Evolutionary conservation across 106 monocot species (phyloP), one percentile per base, ranked within the genome.

Genomic region (Cymbidium sinense): DNA sequence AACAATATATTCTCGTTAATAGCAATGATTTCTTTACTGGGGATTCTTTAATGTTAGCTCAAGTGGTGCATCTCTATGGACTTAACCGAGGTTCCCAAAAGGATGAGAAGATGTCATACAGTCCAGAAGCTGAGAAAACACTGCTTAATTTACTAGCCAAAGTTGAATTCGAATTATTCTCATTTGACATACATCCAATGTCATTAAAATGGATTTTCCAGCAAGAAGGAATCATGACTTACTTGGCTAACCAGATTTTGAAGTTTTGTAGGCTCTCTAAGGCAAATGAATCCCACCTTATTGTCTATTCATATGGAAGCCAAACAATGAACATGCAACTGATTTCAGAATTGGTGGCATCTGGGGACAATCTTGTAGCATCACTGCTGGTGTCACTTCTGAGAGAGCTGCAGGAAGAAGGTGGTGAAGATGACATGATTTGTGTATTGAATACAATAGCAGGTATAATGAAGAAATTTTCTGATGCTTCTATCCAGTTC

Each of bases 1-100:
- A 99, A 71, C 94, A 99, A 77, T 92, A 89, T 81, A 77, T 99
- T 76, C 85, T 99, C 78, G 70, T 94, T 23, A 99, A 99, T 64
- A 43, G 81, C 70, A 76, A 54, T 37, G 86, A 83, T 76, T 83
- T 94, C 54, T 77, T 84, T 36, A 77, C 75, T 55, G 79, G 81
- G 70, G 87, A 85, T 58, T 78, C 84, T 18, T 69, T 82, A 52
- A 83, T 92, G 82, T 39, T 94, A 76, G 85, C 92, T 76, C 92
- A 83, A 80, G 28, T 99, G 65, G 62, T 92, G 37, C 82, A 83
- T 86, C 87, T 94, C 72, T 99, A 99, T 83, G 82, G 86, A 44
- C 79, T 90, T 73, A 6, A 81, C 11, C 84, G 92, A 88, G 87
- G 84, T 70, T 50, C 83, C 79, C 76, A 70, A 51, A 73, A 76